phyloP scores from a whole-genome alignment of 2,329 filamentous ascomycete genomes.

The Trichophyton mentagrophytes region DNA sequence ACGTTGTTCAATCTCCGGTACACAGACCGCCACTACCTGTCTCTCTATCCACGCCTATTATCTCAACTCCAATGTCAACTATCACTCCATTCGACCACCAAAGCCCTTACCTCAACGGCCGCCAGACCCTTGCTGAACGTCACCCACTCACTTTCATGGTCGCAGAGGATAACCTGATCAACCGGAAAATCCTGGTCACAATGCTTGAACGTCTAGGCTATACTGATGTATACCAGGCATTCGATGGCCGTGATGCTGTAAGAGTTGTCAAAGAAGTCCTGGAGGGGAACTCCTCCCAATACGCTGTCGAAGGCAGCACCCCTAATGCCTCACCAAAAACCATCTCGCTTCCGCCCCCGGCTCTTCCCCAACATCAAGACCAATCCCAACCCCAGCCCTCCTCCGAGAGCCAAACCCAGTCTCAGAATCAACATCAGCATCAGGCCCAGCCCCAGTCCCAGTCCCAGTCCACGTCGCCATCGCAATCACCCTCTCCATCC shows the following conservation, averaged over 20 bases:
- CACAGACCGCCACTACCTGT: neutral
- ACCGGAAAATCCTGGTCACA: constrained; percentile 52
- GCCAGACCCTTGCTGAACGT: constrained; percentile 43
- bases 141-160: constrained; percentile 56
- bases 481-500: neutral
- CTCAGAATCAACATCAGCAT: neutral
- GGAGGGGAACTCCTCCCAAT: neutral
- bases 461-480: neutral
- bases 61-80: neutral
- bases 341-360: neutral
- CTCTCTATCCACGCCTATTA: neutral
- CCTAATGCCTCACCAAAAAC: neutral
- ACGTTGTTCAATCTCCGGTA: constrained; percentile 20
- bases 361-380: neutral
- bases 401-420: neutral
- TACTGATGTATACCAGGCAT: constrained; percentile 48
- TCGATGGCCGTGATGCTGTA: constrained; percentile 56
- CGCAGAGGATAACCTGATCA: constrained; percentile 61
- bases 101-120: neutral
- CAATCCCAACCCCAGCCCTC: neutral
- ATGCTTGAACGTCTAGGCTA: constrained; percentile 59
- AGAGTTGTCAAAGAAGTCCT: constrained; percentile 43
- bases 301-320: neutral
- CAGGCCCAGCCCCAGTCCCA: neutral
- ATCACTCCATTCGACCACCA: neutral